Conservation (phyloP, 2,329 filamentous ascomycete species). For the Fusarium luffae region DNA sequence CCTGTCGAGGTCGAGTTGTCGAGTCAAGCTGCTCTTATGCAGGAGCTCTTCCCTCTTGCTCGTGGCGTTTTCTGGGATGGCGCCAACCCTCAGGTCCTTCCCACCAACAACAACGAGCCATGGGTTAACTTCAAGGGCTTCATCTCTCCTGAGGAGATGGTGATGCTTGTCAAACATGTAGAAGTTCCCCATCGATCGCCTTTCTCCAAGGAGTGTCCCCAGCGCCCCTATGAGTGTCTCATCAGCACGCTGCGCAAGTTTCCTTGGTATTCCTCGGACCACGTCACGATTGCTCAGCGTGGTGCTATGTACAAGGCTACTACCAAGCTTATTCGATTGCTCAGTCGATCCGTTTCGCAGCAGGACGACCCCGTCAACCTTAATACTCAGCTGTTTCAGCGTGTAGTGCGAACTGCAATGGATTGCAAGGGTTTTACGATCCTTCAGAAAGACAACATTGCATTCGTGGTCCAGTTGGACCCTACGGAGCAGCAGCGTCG, state of each 20-base stretch:
- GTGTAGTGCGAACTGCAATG: constrained; percentile 64
- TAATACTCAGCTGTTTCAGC: constrained; percentile 63
- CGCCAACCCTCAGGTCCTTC: constrained; percentile 54
- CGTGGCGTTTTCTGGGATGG: constrained; percentile 67
- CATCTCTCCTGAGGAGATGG: constrained; percentile 70
- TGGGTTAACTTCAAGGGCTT: constrained; percentile 70
- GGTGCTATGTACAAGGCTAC: constrained; percentile 63
- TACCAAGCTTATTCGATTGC: constrained; percentile 59
- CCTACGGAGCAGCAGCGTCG: constrained; percentile 50
- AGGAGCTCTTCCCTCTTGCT: constrained; percentile 69
- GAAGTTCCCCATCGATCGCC: constrained; percentile 70
- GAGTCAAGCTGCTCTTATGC: constrained; percentile 67
- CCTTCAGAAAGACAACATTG: constrained; percentile 70
- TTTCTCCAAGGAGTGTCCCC: constrained; percentile 69
- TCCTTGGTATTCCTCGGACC: constrained; percentile 68
- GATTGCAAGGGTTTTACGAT: constrained; percentile 70
- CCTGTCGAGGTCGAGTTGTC: constrained; percentile 67
- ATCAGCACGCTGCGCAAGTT: constrained; percentile 72
- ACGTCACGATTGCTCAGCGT: constrained; percentile 69
- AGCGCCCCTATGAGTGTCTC: constrained; percentile 73
- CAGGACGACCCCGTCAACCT: constrained; percentile 57
- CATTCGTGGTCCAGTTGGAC: constrained; percentile 54
- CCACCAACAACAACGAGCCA: constrained; percentile 51
- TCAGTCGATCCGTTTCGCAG: constrained; percentile 57
- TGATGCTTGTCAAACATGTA: constrained; percentile 71